These are phyloP conservation scores for Mucor saturninus DNA, from an alignment of 371 early-diverging fungal species.

Conservation along the genomic window DNA sequence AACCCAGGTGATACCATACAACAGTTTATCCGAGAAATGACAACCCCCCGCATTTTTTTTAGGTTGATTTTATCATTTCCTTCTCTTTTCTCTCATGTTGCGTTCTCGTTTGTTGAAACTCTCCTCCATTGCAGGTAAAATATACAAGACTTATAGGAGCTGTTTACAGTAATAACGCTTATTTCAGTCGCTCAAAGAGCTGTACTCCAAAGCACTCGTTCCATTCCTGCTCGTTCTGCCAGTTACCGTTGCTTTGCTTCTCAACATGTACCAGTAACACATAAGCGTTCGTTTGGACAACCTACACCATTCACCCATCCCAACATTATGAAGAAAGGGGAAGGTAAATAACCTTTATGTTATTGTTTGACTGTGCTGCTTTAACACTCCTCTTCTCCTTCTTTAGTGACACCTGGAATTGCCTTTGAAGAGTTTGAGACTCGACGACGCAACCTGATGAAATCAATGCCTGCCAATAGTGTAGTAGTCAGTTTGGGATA, in stretches of 20 bases:
- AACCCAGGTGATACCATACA: no score
- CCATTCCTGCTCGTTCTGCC: constrained; percentile 5
- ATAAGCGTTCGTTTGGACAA: constrained; percentile 71
- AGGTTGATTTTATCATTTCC: background rate
- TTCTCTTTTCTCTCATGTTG: constrained; percentile 5
- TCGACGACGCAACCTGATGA: constrained; percentile 73
- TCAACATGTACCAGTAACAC: constrained; percentile 38
- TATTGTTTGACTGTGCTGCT: background rate
- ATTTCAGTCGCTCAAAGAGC: constrained; percentile 10
- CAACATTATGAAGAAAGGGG: constrained; percentile 73
- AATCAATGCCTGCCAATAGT: constrained; percentile 65
- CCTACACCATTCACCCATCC: constrained; percentile 75
- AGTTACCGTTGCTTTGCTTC: constrained; percentile 11
- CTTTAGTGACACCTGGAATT: constrained; percentile 82
- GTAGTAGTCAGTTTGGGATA: constrained; percentile 79
- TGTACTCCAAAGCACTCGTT: constrained; percentile 1
- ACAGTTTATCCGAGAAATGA: background rate
- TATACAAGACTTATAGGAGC: background rate
- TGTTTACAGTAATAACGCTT: no score
- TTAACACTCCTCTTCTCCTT: background rate
- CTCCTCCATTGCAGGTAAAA: constrained; percentile 14
- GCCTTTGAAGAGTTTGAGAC: constrained; percentile 71
- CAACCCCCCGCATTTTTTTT: constrained; percentile 13
- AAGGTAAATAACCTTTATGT: constrained; percentile 50
- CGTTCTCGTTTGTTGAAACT: constrained; percentile 13